A percentile compares a stretch with the other conserved stretches of the same genome.
These are phyloP conservation scores for Adenanthera pavonina DNA, from an alignment of 306 rosid species.

Conservation along the genomic window DNA sequence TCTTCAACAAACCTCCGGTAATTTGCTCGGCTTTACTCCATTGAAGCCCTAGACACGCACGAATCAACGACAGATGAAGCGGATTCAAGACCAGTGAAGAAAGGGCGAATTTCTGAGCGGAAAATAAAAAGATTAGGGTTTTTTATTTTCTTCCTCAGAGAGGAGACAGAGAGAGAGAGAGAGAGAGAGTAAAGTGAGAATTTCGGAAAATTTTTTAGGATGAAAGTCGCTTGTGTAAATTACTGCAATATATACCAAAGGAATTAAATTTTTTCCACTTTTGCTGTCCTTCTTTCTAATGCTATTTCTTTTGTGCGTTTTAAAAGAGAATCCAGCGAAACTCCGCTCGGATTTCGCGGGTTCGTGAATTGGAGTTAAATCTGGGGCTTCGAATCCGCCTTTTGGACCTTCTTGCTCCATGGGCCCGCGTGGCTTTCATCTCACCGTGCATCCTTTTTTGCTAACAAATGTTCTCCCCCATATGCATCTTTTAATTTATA, in stretches of 20 bases:
- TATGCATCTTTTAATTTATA: background rate
- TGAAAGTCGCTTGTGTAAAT: conserved; percentile 8
- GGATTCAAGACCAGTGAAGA: conserved; percentile 11
- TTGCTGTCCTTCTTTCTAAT: background rate
- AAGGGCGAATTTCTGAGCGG: conserved; percentile 24
- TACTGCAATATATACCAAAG: background rate
- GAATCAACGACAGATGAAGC: conserved; percentile 36
- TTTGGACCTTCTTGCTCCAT: conserved; percentile 32
- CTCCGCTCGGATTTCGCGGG: conserved; percentile 61
- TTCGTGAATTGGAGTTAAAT: conserved; percentile 62
- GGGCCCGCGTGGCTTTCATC: conserved; percentile 45
- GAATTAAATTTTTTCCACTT: background rate
- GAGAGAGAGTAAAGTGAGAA: background rate
- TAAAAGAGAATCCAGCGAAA: conserved; percentile 46
- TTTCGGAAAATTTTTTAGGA: conserved; percentile 36
- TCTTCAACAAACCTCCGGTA: conserved; percentile 48
- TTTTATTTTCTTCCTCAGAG: conserved; percentile 7
- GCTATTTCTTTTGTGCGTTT: conserved; percentile 44
- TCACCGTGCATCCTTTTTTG: conserved; percentile 25
- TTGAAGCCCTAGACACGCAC: conserved; percentile 42
- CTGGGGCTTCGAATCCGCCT: conserved; percentile 55
- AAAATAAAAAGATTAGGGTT: conserved; percentile 61
- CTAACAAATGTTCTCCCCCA: background rate
- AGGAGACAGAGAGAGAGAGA: background rate
- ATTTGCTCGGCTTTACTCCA: conserved; percentile 51